Evolutionary conservation across 1,139 yeast genomes (phyloP), one percentile per base, ranked within the genome.

Genomic region (Debaryomyces psychrophilus): DNA sequence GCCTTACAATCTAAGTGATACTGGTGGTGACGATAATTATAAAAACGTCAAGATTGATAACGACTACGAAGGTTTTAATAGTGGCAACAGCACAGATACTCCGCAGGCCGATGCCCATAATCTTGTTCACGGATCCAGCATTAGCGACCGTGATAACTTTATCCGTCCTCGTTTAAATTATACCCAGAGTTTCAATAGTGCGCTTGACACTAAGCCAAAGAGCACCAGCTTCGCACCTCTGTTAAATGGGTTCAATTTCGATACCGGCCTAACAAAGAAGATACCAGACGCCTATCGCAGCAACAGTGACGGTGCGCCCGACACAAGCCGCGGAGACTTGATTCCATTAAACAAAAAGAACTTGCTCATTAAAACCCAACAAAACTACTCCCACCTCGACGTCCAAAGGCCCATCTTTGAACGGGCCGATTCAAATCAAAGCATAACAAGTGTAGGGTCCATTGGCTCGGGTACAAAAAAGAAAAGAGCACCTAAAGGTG

Each of bases 401-500:
- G 35, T 28, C 31, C 41, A 33, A 26, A 43, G 52, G 14, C 55
- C 58, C 7, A 31, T 34, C 4, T 44, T 60, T 22, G 55, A 57
- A 27, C 47, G 62, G 34, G 51, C 62, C 1, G 51, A 44, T 34
- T 67, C 73, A 5, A 59, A 57, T 39, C 69, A 64, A 26, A 65
- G 71, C 46, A 48, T 49, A 11, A 51, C 49, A 35, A 62, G 65
- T 40, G 31, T 48, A 2, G 46, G 50, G 36, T 41, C 53, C 35
- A 15, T 55, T 49, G 22, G 50, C 20, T 38, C 51, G 15, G 44
- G 31, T 36, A 41, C 45, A 15, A 56, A 55, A 33, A 68, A 67
- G 59, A 70, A 71, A 51, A 61, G 71, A 46, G 50, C 51, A 18
- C 59, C 69, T 27, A 73, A 72, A 51, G 79, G 78, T 4, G 67